Evolutionary conservation across 1,284 basidiomycete genomes (phyloP), one percentile per base, ranked within the genome.

Genomic region (Porodaedalea pini): DNA sequence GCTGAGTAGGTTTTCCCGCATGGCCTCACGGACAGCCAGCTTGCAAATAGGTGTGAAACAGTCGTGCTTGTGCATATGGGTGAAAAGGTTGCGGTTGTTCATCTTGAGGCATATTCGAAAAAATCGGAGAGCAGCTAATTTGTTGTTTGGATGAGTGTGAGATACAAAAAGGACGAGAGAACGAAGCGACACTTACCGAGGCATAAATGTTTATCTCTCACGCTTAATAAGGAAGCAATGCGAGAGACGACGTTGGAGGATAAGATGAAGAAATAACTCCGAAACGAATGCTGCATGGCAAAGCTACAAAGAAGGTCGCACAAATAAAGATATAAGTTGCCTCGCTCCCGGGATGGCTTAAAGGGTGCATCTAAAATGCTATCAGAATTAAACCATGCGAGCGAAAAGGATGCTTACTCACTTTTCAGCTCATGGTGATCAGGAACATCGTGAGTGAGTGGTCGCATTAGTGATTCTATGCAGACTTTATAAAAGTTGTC

Each of bases 231-330:
- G n/a, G 86, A 83, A 37, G 88, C 89, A 59, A 95, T 75, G 61
- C 86, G 85, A 43, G 78, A 69, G 43, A 89, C 77, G 60, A 96
- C 81, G 60, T 85, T 83, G 41, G 86, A 85, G 1, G 91, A 87
- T 61, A 97, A 80, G 68, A 98, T 80, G 70, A 86, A 95, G 74
- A 93, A 95, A 71, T 94, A 91, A 65, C 90, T 91, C 56, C 94
- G 86, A 73, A 94, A 93, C 51, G 85, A 82, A 71, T 99, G 96
- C 69, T 95, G 90, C 52, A 82, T 75, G 56, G 92, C 81, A 73
- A 94, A 94, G 74, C 86, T 93, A 70, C 91, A 91, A 59, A 98
- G 77, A 61, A 98, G 77, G 69, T 99, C 97, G 73, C 91, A 92
- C 52, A 94, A 79, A 69, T 88, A 88, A 62, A 92, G 80, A 67